phyloP scores from a whole-genome alignment of 371 early-diverging fungal genomes.

The Syncephalis fuscata region DNA sequence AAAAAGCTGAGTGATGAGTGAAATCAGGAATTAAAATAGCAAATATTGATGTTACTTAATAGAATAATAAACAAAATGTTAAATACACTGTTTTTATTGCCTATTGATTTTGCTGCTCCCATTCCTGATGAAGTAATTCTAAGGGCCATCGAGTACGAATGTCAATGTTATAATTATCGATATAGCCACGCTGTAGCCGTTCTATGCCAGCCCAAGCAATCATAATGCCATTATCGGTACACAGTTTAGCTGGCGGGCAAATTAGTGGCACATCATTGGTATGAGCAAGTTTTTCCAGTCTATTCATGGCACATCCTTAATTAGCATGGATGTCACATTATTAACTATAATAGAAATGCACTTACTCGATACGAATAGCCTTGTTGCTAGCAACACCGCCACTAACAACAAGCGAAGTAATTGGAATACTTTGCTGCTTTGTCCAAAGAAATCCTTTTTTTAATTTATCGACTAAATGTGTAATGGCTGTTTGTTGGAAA shows the following conservation, averaged over 20 bases:
- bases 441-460: conserved; percentile 34
- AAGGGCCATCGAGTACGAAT: conserved; percentile 49
- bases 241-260: conserved; percentile 58
- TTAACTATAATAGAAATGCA: not conserved
- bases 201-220: conserved; percentile 76
- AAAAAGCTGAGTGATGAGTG: too few species aligned
- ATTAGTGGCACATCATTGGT: conserved; percentile 29
- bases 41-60: too few species aligned
- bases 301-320: conserved; percentile 1
- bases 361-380: conserved; percentile 20
- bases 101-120: too few species aligned
- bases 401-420: conserved; percentile 53
- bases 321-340: not conserved
- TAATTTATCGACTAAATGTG: conserved; percentile 51
- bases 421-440: conserved; percentile 11
- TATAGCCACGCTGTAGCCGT: conserved; percentile 31
- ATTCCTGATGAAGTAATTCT: conserved; percentile 6
- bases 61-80: too few species aligned
- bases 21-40: too few species aligned
- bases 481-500: conserved; percentile 46
- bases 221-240: conserved; percentile 85
- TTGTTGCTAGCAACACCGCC: conserved; percentile 73
- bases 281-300: conserved; percentile 20
- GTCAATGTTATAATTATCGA: conserved; percentile 41
- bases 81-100: too few species aligned